Conservation (phyloP, 345 rosid species). For the Gossypium longicalyx region DNA sequence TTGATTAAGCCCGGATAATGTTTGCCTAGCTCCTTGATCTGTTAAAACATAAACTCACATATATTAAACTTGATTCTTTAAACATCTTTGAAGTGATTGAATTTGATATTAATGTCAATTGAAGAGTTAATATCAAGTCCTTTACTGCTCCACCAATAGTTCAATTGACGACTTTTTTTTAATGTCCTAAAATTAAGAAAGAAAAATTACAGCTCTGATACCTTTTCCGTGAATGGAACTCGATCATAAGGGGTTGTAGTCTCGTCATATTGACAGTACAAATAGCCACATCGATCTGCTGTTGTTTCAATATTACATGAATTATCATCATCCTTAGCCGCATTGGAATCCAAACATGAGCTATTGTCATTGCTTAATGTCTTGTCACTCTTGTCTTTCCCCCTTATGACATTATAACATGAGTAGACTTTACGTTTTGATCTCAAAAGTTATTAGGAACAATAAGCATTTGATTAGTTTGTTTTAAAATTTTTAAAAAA, state of each 20-base stretch:
- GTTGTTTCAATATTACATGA: background rate
- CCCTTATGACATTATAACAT: background rate
- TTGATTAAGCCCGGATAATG: constrained; percentile 19
- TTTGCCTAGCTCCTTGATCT: constrained; percentile 27
- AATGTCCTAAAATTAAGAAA: background rate
- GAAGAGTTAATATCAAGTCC: too few relatives aligned
- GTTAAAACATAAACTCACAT: background rate
- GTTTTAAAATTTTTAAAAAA: too few relatives aligned
- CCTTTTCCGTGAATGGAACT: constrained; percentile 24
- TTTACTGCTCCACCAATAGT: too few relatives aligned
- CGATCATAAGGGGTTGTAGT: constrained; percentile 18
- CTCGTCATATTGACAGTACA: constrained; percentile 32
- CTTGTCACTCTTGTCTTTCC: background rate
- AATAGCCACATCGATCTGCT: constrained; percentile 9
- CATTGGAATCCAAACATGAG: background rate
- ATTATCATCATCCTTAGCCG: background rate
- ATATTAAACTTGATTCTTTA: background rate
- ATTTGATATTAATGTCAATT: too few relatives aligned
- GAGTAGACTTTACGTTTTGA: background rate
- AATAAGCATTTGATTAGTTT: too few relatives aligned
- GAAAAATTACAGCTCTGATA: background rate
- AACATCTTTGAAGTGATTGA: too few relatives aligned
- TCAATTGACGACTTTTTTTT: too few relatives aligned
- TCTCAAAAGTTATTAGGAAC: background rate
- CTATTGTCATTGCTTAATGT: background rate